Evolutionary conservation across 306 rosid species (phyloP), one percentile per base, ranked within the genome.

Genomic region (Castanopsis chinensis): DNA sequence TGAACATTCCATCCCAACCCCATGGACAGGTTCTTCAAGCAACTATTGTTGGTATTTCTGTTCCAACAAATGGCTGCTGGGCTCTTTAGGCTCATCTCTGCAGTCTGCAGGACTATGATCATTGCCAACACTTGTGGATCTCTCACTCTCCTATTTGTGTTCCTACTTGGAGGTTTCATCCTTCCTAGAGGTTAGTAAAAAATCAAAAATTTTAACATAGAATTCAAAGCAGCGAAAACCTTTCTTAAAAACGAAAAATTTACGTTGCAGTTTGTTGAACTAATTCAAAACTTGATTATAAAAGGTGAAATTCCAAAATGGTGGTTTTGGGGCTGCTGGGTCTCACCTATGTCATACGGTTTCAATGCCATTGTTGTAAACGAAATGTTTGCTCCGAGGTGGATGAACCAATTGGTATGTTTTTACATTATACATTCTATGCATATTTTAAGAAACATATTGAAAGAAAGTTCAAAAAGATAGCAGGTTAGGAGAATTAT

Each of bases 281-380:
- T 61, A 70, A 80, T 35, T 58, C 70, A 25, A 2, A 20, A 3
- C 61, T 41, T 76, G 20, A 53, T 64, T 85, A n/a, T 72, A 20
- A 69, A 87, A 94, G 99, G 87, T 59, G 45, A 83, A 69, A 95
- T 95, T 88, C 98, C 94, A 63, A 75, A 88, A 11, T 95, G 98
- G 99, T 95, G 99, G 99, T 19, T 76, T 20, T 95, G 99, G 99
- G 98, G 85, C 49, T 93, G 88, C 68, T 95, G 99, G 99, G 65
- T 88, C 72, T 95, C 99, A 45, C 99, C 99, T 57, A n/a, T 95
- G 84, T 23, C 92, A 15, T 93, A 95, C 76, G 94, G 87, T 49
- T 95, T 83, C 88, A 90, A 93, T 83, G 89, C 97, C 53, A 55
- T 95, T 53, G 4, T 88, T 55, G 94, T 90, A 77, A 95, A 93